phyloP scores from a whole-genome alignment of 495 filamentous ascomycete genomes.

The Tuber aestivum region DNA sequence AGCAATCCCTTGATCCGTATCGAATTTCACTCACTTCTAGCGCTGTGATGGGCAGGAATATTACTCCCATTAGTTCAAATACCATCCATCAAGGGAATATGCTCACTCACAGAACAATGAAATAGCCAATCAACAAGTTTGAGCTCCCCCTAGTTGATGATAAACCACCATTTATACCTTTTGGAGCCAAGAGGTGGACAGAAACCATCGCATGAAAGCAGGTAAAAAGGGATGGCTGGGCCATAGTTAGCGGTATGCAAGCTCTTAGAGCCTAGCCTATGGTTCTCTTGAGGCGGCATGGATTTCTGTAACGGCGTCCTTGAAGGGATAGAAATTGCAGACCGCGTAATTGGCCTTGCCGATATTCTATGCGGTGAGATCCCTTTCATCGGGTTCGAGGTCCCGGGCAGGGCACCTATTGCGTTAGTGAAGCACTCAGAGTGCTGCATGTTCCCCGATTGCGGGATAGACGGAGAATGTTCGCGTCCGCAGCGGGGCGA shows the following conservation, averaged over 20 bases:
- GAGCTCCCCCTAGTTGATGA: no score
- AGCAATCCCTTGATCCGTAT: no score
- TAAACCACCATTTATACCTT: no score
- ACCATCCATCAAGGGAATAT: no score
- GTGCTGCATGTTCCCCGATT: neutral
- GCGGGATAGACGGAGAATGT: neutral
- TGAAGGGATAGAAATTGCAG: constrained; percentile 98
- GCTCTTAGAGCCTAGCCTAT: constrained; percentile 93
- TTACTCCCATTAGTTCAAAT: no score
- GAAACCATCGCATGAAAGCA: no score
- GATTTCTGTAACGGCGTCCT: constrained; percentile 91
- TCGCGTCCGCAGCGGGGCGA: constrained; percentile 86
- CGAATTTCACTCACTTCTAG: no score
- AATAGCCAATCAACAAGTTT: no score
- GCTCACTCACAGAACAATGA: no score
- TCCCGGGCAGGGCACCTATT: constrained; percentile 78
- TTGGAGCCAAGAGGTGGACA: no score
- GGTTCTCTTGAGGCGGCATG: constrained; percentile 78
- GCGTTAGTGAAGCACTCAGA: neutral
- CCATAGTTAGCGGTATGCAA: constrained; percentile 96
- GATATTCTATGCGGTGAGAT: constrained; percentile 93
- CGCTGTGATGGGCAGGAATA: no score
- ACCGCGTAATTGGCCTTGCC: constrained; percentile 95
- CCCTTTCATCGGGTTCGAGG: constrained; percentile 86
- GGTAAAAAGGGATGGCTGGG: no score